Evolutionary conservation across 352 stramenopile species (phyloP).

Genomic region (Pythium periplocum): DNA sequence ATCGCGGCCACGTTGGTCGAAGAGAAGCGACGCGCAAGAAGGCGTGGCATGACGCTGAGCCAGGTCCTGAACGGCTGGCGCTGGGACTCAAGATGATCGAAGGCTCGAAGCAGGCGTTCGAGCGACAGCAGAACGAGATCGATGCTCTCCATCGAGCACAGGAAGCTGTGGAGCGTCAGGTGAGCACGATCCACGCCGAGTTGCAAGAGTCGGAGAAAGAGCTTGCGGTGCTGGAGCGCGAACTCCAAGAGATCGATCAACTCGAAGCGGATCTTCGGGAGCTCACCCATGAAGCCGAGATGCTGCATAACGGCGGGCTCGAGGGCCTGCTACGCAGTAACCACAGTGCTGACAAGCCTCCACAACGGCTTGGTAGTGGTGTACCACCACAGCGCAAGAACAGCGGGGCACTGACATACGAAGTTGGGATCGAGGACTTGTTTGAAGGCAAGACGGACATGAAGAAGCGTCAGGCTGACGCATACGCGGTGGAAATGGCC

Average conservation of each 20-base stretch:
- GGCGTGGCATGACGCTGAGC: slow-evolving; percentile 84
- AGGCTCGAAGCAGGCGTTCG: slow-evolving; percentile 90
- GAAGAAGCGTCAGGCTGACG: slow-evolving; percentile 60
- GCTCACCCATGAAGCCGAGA: slow-evolving; percentile 88
- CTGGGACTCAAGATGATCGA: slow-evolving; percentile 91
- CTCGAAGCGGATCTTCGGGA: slow-evolving; percentile 87
- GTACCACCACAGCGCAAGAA: slow-evolving; percentile 22
- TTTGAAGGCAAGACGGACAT: slow-evolving; percentile 45
- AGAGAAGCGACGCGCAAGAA: slow-evolving; percentile 54
- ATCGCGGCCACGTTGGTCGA: slow-evolving; percentile 79
- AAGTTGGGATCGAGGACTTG: slow-evolving; percentile 34
- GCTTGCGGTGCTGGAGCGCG: slow-evolving; percentile 83
- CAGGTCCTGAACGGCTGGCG: slow-evolving; percentile 85
- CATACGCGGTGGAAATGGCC: slow-evolving; percentile 91
- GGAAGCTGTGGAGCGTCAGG: slow-evolving; percentile 81
- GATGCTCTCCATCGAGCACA: slow-evolving; percentile 90
- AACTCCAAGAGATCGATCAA: slow-evolving; percentile 92
- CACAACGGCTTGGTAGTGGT: slow-evolving; percentile 43
- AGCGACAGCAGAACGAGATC: slow-evolving; percentile 89
- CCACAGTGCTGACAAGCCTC: slow-evolving; percentile 16
- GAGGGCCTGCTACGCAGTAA: slow-evolving; percentile 38
- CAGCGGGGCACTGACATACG: slow-evolving; percentile 25
- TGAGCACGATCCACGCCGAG: slow-evolving; percentile 88
- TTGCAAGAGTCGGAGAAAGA: slow-evolving; percentile 89
- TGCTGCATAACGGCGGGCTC: slow-evolving; percentile 65